Percentiles rank a stretch among this genome's conserved stretches.
Conservation (phyloP, 2,329 filamentous ascomycete species). For the Aspergillus ruber region DNA sequence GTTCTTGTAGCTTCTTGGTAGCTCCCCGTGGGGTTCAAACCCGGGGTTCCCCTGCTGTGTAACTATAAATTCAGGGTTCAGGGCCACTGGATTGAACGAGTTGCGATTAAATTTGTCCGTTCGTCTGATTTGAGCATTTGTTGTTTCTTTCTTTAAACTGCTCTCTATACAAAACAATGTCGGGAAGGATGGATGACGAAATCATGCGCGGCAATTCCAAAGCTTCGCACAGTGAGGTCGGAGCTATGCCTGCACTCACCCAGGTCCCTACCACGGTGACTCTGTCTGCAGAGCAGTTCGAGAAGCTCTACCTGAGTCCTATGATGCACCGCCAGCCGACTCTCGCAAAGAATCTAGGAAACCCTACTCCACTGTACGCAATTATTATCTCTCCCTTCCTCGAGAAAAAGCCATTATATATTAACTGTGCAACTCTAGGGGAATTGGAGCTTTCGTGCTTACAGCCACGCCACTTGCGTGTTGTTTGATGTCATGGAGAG, state of each 20-base stretch:
- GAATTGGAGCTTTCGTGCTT: slow-evolving; percentile 7
- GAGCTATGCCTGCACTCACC: not conserved
- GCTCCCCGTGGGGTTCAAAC: too few species aligned
- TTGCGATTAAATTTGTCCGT: too few species aligned
- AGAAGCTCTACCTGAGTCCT: slow-evolving; percentile 30
- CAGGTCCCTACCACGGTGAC: slow-evolving; percentile 16
- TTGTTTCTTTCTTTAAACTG: too few species aligned
- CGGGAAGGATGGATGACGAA: not conserved
- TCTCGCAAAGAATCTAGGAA: slow-evolving; percentile 24
- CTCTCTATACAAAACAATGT: too few species aligned
- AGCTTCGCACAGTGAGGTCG: not conserved
- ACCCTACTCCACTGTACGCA: slow-evolving; percentile 26
- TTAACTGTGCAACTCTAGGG: slow-evolving; percentile 1
- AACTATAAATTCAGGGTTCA: too few species aligned
- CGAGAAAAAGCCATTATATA: not conserved
- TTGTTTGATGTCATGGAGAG: slow-evolving; percentile 11
- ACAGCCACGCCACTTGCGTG: slow-evolving; percentile 5
- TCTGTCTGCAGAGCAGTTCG: slow-evolving; percentile 28
- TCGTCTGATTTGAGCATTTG: too few species aligned
- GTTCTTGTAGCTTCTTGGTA: too few species aligned
- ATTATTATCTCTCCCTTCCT: not conserved
- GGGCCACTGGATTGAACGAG: too few species aligned
- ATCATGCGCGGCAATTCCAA: not conserved
- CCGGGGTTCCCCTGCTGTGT: too few species aligned
- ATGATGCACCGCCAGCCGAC: slow-evolving; percentile 26